phyloP scores from a whole-genome alignment of 495 filamentous ascomycete species.

The Trichoderma parareesei region DNA sequence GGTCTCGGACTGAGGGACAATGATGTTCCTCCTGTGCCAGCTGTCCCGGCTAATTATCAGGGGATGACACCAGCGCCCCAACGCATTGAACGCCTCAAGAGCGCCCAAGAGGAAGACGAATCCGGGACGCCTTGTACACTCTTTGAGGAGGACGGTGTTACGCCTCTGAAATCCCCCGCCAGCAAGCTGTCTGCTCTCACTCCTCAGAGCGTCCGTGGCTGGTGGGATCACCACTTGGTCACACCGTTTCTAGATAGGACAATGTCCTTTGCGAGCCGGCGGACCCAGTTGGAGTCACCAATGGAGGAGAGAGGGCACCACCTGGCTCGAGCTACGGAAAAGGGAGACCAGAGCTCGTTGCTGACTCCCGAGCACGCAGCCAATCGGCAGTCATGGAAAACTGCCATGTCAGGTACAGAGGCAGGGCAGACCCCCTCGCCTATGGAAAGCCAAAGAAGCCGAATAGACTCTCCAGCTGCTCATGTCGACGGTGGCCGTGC shows the following conservation, averaged over 20 bases:
- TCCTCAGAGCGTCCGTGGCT: slow-evolving; percentile 49
- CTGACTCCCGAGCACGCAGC: background rate
- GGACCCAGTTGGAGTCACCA: slow-evolving; percentile 10
- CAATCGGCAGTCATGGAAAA: background rate
- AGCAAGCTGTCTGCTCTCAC: slow-evolving; percentile 21
- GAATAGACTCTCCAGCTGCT: background rate
- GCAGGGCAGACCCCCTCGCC: background rate
- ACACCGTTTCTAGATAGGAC: slow-evolving; percentile 54
- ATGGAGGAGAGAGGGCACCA: slow-evolving; percentile 5
- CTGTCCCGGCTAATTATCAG: slow-evolving; percentile 43
- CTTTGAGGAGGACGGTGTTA: slow-evolving; percentile 41
- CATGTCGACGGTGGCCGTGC: background rate
- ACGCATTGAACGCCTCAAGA: slow-evolving; percentile 17
- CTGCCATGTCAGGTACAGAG: background rate
- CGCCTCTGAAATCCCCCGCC: slow-evolving; percentile 24
- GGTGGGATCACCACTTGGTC: slow-evolving; percentile 75
- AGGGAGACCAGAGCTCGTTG: background rate
- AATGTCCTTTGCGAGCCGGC: slow-evolving; percentile 26
- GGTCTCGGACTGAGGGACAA: slow-evolving; percentile 16
- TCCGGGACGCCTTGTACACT: slow-evolving; percentile 34
- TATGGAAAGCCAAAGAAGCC: background rate
- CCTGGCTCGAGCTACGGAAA: background rate
- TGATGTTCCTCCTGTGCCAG: slow-evolving; percentile 53
- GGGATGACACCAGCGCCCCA: slow-evolving; percentile 15
- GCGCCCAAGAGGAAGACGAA: slow-evolving; percentile 26